Base-by-base conservation (phyloP, 2,329 filamentous ascomycete genomes). In the Colletotrichum chrysophilum region DNA sequence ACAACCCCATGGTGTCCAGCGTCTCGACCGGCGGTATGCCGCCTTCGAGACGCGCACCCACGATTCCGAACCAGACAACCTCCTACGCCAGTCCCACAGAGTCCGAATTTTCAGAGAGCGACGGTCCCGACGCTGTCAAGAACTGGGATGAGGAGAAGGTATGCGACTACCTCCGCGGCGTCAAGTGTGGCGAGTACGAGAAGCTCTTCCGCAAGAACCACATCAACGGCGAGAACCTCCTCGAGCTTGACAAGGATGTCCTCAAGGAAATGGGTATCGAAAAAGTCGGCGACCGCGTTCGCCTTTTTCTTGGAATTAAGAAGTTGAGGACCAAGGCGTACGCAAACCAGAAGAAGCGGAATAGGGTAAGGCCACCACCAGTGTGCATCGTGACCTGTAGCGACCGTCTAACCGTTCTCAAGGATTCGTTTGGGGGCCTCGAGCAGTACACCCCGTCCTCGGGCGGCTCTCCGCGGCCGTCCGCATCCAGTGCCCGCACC, bases 261-360 rank as follows among this genome's bases (percentile, higher is more conserved):
- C 89, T 99, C 78, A 97, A 98, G 85, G 97, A 99, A 84, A 98
- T 99, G 92, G 97, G 97, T 58, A 96, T 99, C 80, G 97, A 98
- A 80, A 99, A 98, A 86, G 95, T 99, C 78, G 97, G 97, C 78
- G 97, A 99, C 84, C 93, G 97, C 70, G 96, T 99, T 43, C 94
- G 96, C 77, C 93, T 99, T 76, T 96, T 95, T 81, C 90, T 96
- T 77, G 93, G 93, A 78, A 96, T 96, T 82, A 96, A 96, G 87
- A 94, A 95, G 84, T 88, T 97, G 72, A 89, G 95, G 78, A 95
- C 93, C 71, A 95, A 93, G 84, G 91, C 94, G 7, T 94, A 94
- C 79, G 91, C 93, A 75, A 95, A 94, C 80, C 92, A 93, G 80
- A 95, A 94, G 85, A 96, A 95, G 87, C 92, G 95, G 76, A 95